phyloP scores from a whole-genome alignment of 768 basidiomycete species.

The Lactarius psammicola region DNA sequence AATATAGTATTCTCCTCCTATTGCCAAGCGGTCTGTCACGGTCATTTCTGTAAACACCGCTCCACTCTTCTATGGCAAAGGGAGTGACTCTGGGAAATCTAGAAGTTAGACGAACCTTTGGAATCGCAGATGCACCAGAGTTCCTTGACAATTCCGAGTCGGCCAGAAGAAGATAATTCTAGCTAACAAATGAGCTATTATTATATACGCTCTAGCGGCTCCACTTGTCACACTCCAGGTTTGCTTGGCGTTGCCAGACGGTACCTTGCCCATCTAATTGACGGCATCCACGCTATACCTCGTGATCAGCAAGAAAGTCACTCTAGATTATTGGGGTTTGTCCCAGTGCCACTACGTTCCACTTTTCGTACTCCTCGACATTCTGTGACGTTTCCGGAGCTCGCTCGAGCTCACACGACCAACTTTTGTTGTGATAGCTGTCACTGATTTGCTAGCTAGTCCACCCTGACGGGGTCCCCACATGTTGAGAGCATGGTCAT shows the following conservation, averaged over 20 bases:
- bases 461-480: not conserved
- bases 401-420: not conserved
- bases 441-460: not conserved
- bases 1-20: no score
- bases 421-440: not conserved
- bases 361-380: not conserved
- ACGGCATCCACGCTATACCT: not conserved
- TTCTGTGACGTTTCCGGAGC: not conserved
- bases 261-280: not conserved
- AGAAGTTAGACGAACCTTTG: no score
- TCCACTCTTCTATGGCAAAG: no score
- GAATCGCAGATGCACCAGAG: not conserved
- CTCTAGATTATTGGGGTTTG: not conserved
- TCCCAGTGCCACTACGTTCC: not conserved
- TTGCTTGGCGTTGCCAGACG: not conserved
- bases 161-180: not conserved
- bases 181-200: not conserved
- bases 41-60: no score
- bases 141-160: not conserved
- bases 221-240: not conserved
- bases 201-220: not conserved
- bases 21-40: no score
- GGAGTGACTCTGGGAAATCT: no score
- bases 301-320: not conserved
- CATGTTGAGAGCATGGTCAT: not conserved